Base-by-base conservation (phyloP, 768 basidiomycete genomes). In the Pholiota conissans region DNA sequence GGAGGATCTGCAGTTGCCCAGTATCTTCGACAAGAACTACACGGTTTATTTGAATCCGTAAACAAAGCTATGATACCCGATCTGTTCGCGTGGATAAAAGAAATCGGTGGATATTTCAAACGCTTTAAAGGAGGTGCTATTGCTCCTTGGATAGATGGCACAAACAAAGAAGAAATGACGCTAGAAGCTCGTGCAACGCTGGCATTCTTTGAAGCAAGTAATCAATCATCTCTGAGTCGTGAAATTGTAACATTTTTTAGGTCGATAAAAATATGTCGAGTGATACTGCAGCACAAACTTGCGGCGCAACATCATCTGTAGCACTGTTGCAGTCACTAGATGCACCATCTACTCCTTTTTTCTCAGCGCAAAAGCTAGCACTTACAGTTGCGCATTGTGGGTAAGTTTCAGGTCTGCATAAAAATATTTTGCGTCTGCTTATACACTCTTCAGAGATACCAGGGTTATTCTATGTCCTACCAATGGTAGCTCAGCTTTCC, bases 381-480 rank as follows among this genome's bases (percentile, higher is more conserved):
- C 74, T 98, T 55, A 96, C 93, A 2, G 86, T 98, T 27, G 95
- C 93, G 11, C 97, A 99, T 71, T 90, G 91, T 64, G 96, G 95
- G 94, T 93, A n/a, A 28, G 62, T 59, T 26, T 22, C 45, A 20
- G 7, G 18, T 14, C 28, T 32, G 7, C 29, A 48, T 11, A 20
- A 20, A 24, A 50, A 6, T 6, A 37, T 48, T 26, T 42, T n/a
- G 20, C 2, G 13, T 28, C 13, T 45, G 51, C n/a, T 65, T 34
- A 66, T 62, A 22, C n/a, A 29, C 26, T 11, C 24, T 30, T 20
- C 63, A 95, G 95, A 5, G 95, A 98, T 71, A 96, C 95, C 1
- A 84, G 93, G 34, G 91, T 95, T 4, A 70, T 98, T 11, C 74
- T 99, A 37, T 92, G 92, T 57, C 80, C 88, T 5, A 85, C 86